phyloP scores from a whole-genome alignment of 345 rosid genomes.

The Populus davidiana region DNA sequence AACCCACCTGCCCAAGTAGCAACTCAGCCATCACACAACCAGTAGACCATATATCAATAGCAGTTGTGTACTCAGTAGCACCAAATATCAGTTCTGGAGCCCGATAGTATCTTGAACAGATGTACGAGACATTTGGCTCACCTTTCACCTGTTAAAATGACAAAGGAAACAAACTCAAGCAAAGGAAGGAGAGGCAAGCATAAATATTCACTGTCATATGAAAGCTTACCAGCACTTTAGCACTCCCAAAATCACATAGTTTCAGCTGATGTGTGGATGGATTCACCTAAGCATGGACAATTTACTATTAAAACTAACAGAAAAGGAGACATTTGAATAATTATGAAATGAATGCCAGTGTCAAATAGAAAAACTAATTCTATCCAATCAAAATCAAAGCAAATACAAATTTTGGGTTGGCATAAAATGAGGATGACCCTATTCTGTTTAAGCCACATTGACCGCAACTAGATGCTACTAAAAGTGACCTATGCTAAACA shows the following conservation, averaged over 20 bases:
- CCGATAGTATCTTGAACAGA: constrained; percentile 91
- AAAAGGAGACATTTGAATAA: background rate
- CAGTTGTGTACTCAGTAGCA: constrained; percentile 92
- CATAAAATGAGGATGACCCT: constrained; percentile 1
- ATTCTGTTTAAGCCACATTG: background rate
- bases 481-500: background rate
- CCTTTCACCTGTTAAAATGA: constrained; percentile 62
- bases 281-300: constrained; percentile 60
- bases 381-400: background rate
- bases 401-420: background rate
- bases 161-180: constrained; percentile 15
- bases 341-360: background rate
- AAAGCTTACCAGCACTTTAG: constrained; percentile 73
- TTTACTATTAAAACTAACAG: background rate
- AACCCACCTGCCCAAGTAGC: constrained; percentile 78
- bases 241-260: constrained; percentile 95
- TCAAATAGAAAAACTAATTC: background rate
- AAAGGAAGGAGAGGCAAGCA: constrained; percentile 7
- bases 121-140: constrained; percentile 90
- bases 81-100: constrained; percentile 98
- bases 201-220: background rate
- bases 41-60: constrained; percentile 96
- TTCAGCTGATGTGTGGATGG: constrained; percentile 86
- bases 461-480: background rate
- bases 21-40: constrained; percentile 98